Evolutionary conservation across 805 yeast species (phyloP), one percentile per base, ranked within the genome.

Genomic region (Metschnikowia gelsemii): DNA sequence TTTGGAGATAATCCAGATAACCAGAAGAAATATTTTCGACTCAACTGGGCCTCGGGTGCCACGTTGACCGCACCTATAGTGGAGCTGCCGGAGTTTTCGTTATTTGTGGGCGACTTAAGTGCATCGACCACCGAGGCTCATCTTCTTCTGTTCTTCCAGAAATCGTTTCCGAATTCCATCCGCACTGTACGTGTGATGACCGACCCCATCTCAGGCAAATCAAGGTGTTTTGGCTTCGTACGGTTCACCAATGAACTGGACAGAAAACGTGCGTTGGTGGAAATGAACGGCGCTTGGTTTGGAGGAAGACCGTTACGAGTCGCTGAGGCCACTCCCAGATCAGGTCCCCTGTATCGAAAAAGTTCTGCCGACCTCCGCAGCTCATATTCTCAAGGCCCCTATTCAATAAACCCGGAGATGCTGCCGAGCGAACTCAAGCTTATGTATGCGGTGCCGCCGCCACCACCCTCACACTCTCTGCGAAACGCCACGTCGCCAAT

Each of bases 11-110:
- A 66, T 49, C 73, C 74, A 8, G 72, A 68, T 45, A 70, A 69
- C 47, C 74, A 68, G 47, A 78, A 78, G 57, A 79, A 86, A 62
- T 68, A 76, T 27, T 84, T 84, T 58, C 72, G 91, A 53, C 72
- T 85, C 47, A 85, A 85, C 56, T 85, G 95, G 95, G 93, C 95
- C 1, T 75, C 84, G 21, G 89, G 88, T 12, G 91, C 91, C 8
- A 85, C 91, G 9, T 65, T 85, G 45, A 67, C 76, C 29, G 80
- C 89, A 3, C 84, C 84, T 35, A 77, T 84, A 35, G 79, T 84
- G 6, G 84, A 80, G 52, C 74, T 84, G 8, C 90, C 90, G 0
- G 93, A 85, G 61, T 84, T 62, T 57, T 83, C 91, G 0, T 63
- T 85, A 39, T 85, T 85, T 61, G 91, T 85, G n/a, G 95, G 95